Evolutionary conservation across 495 filamentous ascomycete species (phyloP).

Genomic region (Alectoria sarmentosa): DNA sequence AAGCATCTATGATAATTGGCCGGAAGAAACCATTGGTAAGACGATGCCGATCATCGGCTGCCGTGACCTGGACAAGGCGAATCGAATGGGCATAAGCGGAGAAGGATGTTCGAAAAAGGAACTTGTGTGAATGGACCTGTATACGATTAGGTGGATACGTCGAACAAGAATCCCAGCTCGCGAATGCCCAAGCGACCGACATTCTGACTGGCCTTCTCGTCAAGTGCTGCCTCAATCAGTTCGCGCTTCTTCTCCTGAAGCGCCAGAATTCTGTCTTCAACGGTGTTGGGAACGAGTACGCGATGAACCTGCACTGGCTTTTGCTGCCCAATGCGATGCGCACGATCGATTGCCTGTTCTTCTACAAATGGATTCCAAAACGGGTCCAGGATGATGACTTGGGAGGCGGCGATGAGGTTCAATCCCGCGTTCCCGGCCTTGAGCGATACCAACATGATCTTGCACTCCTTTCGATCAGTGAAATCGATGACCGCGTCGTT

Average conservation of each 20-base stretch:
- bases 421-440: slow-evolving; percentile 89
- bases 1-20: neutral
- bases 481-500: slow-evolving; percentile 69
- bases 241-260: slow-evolving; percentile 81
- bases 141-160: neutral
- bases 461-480: slow-evolving; percentile 53
- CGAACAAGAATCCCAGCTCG: slow-evolving; percentile 70
- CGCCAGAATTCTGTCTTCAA: slow-evolving; percentile 82
- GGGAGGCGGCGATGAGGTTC: slow-evolving; percentile 78
- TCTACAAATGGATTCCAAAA: slow-evolving; percentile 98
- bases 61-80: neutral
- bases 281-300: slow-evolving; percentile 66
- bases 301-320: slow-evolving; percentile 72
- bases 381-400: slow-evolving; percentile 87
- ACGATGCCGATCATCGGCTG: neutral
- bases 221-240: slow-evolving; percentile 73
- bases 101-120: neutral
- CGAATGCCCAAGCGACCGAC: slow-evolving; percentile 52
- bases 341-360: slow-evolving; percentile 89
- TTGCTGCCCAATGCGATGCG: slow-evolving; percentile 83
- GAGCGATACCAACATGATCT: slow-evolving; percentile 80
- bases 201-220: slow-evolving; percentile 64
- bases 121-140: neutral
- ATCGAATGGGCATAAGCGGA: neutral
- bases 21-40: neutral